These are phyloP conservation scores for Medicago arabica DNA, from an alignment of 306 rosid genomes.

Conservation along the genomic window DNA sequence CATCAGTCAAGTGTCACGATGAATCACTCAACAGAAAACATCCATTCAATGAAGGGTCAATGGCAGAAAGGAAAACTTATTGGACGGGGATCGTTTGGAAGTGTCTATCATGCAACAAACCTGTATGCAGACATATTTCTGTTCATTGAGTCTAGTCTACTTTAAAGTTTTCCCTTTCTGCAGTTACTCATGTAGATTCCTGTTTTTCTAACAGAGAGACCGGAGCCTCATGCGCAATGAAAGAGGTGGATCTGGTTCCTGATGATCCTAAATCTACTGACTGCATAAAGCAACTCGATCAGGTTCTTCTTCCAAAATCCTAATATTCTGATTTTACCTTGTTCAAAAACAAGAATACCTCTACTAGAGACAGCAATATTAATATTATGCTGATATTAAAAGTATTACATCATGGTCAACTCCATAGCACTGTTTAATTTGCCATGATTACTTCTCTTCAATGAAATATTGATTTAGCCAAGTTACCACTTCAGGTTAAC, in stretches of 20 bases:
- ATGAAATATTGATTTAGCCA: conserved; percentile 24
- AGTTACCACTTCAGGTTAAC: background rate
- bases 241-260: conserved; percentile 90
- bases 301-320: conserved; percentile 57
- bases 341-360: conserved; percentile 12
- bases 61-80: conserved; percentile 95
- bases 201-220: conserved; percentile 64
- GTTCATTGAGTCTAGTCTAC: conserved; percentile 39
- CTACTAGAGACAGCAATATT: conserved; percentile 20
- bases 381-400: conserved; percentile 9
- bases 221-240: conserved; percentile 97
- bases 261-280: conserved; percentile 93
- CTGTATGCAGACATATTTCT: conserved; percentile 53
- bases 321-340: conserved; percentile 36
- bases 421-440: background rate
- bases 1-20: conserved; percentile 36
- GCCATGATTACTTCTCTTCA: background rate
- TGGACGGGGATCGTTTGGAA: conserved; percentile 94
- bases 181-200: conserved; percentile 22
- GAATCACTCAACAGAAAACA: conserved; percentile 50
- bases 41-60: conserved; percentile 66
- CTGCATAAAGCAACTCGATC: conserved; percentile 84
- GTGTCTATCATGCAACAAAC: conserved; percentile 82
- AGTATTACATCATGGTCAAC: background rate
- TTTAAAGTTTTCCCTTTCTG: conserved; percentile 16